phyloP scores from a whole-genome alignment of 345 rosid genomes.

The Hibiscus mutabilis region DNA sequence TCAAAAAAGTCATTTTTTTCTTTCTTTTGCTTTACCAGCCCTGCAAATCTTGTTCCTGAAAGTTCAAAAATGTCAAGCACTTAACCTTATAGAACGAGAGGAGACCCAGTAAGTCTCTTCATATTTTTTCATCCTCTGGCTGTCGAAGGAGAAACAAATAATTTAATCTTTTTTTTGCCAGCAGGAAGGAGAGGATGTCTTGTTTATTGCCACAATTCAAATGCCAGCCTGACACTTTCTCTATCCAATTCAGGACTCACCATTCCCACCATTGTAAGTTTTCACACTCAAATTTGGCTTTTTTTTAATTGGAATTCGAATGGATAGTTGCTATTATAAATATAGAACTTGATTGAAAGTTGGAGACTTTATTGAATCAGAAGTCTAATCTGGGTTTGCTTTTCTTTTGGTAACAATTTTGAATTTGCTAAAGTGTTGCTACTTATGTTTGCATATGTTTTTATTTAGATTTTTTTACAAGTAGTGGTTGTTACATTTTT shows the following conservation, averaged over 20 bases:
- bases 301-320: conserved; percentile 12
- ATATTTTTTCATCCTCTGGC: too few species aligned
- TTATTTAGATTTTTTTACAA: too few species aligned
- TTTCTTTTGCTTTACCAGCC: neutral
- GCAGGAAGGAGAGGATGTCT: conserved; percentile 44
- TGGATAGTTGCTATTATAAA: neutral
- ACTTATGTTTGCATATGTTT: neutral
- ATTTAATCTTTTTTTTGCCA: neutral
- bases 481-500: neutral
- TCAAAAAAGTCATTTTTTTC: neutral
- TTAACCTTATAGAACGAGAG: neutral
- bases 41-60: neutral
- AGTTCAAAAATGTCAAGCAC: neutral
- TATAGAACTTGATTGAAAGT: neutral
- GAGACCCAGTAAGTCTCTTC: too few species aligned
- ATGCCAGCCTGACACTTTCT: conserved; percentile 76
- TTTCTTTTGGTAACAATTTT: neutral
- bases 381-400: neutral
- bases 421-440: neutral
- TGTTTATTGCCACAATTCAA: conserved; percentile 88
- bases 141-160: neutral
- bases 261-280: conserved; percentile 18
- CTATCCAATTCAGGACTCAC: conserved; percentile 54
- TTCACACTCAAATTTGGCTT: conserved; percentile 1
- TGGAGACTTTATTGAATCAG: neutral